These are phyloP conservation scores for Fomitopsis serialis DNA, from an alignment of 768 basidiomycete genomes.

Conservation along the genomic window DNA sequence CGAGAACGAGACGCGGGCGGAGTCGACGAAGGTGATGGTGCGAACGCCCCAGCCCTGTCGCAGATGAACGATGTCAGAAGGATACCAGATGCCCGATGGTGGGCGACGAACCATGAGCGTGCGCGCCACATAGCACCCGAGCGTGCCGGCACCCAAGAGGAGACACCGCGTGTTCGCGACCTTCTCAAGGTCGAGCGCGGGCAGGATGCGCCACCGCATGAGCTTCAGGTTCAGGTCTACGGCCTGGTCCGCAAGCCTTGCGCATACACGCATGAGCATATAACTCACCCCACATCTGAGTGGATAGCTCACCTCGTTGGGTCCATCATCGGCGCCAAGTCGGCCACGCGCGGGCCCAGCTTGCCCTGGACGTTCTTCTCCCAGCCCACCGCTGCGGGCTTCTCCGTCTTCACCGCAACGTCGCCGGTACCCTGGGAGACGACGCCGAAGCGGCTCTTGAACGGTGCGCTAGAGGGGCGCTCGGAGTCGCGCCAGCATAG, in stretches of 20 bases:
- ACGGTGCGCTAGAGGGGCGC: slow-evolving; percentile 27
- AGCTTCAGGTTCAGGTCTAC: slow-evolving; percentile 97
- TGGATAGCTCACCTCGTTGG: slow-evolving; percentile 53
- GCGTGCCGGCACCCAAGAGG: slow-evolving; percentile 89
- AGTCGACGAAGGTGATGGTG: slow-evolving; percentile 91
- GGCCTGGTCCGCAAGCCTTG: slow-evolving; percentile 88
- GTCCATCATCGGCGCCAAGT: slow-evolving; percentile 96
- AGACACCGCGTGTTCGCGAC: slow-evolving; percentile 77
- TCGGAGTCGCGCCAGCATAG: slow-evolving; percentile 77
- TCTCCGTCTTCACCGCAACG: slow-evolving; percentile 17
- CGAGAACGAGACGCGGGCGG: slow-evolving; percentile 87
- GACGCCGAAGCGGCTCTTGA: slow-evolving; percentile 63
- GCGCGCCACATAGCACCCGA: slow-evolving; percentile 94
- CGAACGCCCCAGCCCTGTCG: slow-evolving; percentile 91
- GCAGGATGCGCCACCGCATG: slow-evolving; percentile 97
- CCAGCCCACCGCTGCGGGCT: slow-evolving; percentile 84
- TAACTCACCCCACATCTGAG: neutral
- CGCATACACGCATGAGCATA: neutral
- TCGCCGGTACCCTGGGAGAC: slow-evolving; percentile 30
- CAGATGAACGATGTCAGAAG: neutral
- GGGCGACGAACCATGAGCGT: slow-evolving; percentile 72
- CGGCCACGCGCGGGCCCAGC: slow-evolving; percentile 80
- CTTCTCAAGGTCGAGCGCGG: slow-evolving; percentile 82
- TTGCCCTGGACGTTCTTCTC: slow-evolving; percentile 90
- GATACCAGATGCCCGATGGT: neutral